A percentile compares a stretch with the other conserved stretches of the same genome.
Evolutionary conservation across 2,329 filamentous ascomycete species (phyloP).

Genomic region (Lachnellula hyalina): DNA sequence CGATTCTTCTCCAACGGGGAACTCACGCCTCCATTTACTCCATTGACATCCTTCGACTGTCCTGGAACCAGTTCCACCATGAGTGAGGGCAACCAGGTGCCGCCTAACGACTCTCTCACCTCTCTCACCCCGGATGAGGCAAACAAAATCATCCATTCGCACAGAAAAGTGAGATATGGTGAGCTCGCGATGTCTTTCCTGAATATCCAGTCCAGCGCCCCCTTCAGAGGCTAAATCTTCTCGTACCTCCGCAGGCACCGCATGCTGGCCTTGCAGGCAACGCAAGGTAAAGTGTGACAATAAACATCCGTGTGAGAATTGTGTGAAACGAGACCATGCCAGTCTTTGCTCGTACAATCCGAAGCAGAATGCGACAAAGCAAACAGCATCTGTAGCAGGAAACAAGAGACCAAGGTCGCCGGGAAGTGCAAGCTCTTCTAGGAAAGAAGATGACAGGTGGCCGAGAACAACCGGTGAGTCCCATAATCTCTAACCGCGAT

Average conservation of each 20-base stretch:
- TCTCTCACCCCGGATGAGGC: slow-evolving; percentile 50
- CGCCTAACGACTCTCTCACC: slow-evolving; percentile 9
- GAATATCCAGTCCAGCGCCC: background rate
- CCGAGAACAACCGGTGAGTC: slow-evolving; percentile 29
- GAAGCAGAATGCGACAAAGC: slow-evolving; percentile 38
- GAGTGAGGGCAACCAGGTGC: slow-evolving; percentile 15
- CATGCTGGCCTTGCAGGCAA: slow-evolving; percentile 62
- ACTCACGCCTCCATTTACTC: background rate
- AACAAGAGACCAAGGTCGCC: slow-evolving; percentile 26
- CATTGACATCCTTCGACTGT: slow-evolving; percentile 5
- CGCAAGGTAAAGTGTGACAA: slow-evolving; percentile 67
- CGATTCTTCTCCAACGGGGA: slow-evolving; percentile 16
- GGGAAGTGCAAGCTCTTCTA: slow-evolving; percentile 24
- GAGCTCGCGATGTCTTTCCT: slow-evolving; percentile 31
- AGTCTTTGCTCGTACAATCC: slow-evolving; percentile 63
- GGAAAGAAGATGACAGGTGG: slow-evolving; percentile 29
- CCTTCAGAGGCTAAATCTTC: background rate
- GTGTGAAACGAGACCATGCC: slow-evolving; percentile 59
- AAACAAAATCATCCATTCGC: slow-evolving; percentile 63
- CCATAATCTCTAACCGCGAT: background rate
- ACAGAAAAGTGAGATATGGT: slow-evolving; percentile 65
- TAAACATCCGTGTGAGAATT: slow-evolving; percentile 63
- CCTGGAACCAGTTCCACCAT: slow-evolving; percentile 12
- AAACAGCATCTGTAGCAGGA: slow-evolving; percentile 17
- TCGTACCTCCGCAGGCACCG: slow-evolving; percentile 23